Evolutionary conservation across 768 basidiomycete genomes (phyloP).

Genomic region (Guyanaporus albipodus): DNA sequence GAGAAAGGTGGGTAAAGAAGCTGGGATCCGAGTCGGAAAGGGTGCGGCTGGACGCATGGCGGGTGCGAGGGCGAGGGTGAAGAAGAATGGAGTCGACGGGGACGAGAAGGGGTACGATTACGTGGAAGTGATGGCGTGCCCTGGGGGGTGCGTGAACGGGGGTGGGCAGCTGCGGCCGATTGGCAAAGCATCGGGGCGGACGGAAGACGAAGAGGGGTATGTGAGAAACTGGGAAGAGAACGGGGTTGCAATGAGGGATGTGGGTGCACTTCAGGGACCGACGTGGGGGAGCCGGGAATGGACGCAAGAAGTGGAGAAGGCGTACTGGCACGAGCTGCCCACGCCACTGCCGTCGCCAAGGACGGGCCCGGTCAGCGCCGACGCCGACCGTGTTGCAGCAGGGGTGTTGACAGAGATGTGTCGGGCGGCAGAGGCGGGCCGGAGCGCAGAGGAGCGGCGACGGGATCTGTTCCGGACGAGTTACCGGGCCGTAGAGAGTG

Average conservation of each 20-base stretch:
- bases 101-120: slow-evolving; percentile 70
- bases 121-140: slow-evolving; percentile 99
- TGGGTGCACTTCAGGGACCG: slow-evolving; percentile 34
- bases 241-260: slow-evolving; percentile 36
- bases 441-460: slow-evolving; percentile 31
- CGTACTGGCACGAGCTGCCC: slow-evolving; percentile 66
- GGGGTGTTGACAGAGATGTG: slow-evolving; percentile 42
- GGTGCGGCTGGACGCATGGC: slow-evolving; percentile 55
- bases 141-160: slow-evolving; percentile 95
- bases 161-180: slow-evolving; percentile 67
- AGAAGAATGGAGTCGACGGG: slow-evolving; percentile 32
- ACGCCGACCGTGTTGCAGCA: slow-evolving; percentile 32
- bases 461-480: slow-evolving; percentile 64
- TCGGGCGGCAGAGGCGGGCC: slow-evolving; percentile 27
- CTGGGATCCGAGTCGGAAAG: slow-evolving; percentile 66
- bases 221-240: slow-evolving; percentile 55
- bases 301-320: slow-evolving; percentile 74
- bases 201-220: slow-evolving; percentile 64
- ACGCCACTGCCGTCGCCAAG: slow-evolving; percentile 46
- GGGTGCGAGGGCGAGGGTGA: slow-evolving; percentile 27
- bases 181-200: slow-evolving; percentile 18
- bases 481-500: slow-evolving; percentile 84
- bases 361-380: slow-evolving; percentile 7
- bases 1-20: slow-evolving; percentile 83
- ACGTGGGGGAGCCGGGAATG: slow-evolving; percentile 84